phyloP scores from a whole-genome alignment of 148 eudicot genomes.

The Rhododendron mucronatum region DNA sequence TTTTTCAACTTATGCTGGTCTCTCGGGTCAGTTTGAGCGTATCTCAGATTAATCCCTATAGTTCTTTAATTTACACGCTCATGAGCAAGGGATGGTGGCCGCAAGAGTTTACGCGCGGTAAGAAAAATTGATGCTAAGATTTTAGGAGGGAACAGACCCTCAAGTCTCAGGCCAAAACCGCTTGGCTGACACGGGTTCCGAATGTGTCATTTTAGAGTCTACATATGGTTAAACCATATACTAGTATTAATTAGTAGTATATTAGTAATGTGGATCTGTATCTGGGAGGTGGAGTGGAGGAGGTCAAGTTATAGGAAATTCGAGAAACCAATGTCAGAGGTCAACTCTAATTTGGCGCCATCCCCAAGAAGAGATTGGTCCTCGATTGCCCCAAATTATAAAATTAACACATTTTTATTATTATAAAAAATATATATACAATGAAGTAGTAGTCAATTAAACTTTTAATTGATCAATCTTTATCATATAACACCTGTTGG shows the following conservation, averaged over 20 bases:
- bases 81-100: no score
- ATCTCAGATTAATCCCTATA: no score
- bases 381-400: constrained; percentile 13
- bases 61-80: no score
- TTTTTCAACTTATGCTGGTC: neutral
- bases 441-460: neutral
- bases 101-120: neutral
- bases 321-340: constrained; percentile 3
- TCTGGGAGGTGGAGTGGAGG: neutral
- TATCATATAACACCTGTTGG: neutral
- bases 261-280: neutral
- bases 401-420: neutral
- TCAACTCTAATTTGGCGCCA: constrained; percentile 8
- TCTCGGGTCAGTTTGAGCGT: no score
- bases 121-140: no score
- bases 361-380: constrained; percentile 15
- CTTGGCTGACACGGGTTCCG: no score
- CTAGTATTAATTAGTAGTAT: neutral
- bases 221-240: neutral
- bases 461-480: neutral
- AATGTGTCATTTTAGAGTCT: neutral
- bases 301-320: neutral
- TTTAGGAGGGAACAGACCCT: no score
- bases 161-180: neutral
- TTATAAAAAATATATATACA: no score